phyloP scores from a whole-genome alignment of 305 asterid species.

The Coffea humblotiana region DNA sequence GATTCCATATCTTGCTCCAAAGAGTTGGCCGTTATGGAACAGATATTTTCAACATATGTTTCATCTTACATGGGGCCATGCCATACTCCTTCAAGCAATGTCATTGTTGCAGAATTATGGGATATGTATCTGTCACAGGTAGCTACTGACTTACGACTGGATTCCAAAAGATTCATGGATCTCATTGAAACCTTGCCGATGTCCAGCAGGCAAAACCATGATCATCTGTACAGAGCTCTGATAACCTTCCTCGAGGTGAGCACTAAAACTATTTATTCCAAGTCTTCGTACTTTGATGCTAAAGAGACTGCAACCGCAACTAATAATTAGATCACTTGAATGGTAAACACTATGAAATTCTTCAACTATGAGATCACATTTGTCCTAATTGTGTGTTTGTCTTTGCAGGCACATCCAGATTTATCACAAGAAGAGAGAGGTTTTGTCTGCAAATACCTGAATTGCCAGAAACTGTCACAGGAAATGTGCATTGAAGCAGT shows the following conservation, averaged over 20 bases:
- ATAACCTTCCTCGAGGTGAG: constrained; percentile 51
- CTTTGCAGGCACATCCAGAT: constrained; percentile 47
- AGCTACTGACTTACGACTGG: constrained; percentile 42
- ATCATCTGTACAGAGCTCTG: constrained; percentile 61
- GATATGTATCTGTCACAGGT: constrained; percentile 53
- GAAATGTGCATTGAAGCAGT: constrained; percentile 64
- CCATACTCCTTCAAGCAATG: constrained; percentile 29
- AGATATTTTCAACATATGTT: constrained; percentile 42
- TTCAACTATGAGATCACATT: not conserved
- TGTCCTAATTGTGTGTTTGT: not conserved
- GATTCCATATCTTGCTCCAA: constrained; percentile 24
- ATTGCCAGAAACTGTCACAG: constrained; percentile 72
- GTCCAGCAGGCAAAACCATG: constrained; percentile 59
- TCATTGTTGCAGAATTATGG: constrained; percentile 57
- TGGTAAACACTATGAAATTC: not conserved
- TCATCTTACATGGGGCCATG: constrained; percentile 29
- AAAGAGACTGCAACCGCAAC: not conserved
- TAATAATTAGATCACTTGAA: not conserved
- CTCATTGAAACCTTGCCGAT: constrained; percentile 60
- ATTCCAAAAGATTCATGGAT: constrained; percentile 40
- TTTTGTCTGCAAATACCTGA: constrained; percentile 55
- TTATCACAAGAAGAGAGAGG: constrained; percentile 64
- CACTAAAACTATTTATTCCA: not conserved
- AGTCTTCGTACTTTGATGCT: not conserved
- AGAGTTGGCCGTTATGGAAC: constrained; percentile 51